A percentile compares a stretch with the other conserved stretches of the same genome.
phyloP scores from a whole-genome alignment of 2,329 filamentous ascomycete genomes.

The Fusarium irregulare region DNA sequence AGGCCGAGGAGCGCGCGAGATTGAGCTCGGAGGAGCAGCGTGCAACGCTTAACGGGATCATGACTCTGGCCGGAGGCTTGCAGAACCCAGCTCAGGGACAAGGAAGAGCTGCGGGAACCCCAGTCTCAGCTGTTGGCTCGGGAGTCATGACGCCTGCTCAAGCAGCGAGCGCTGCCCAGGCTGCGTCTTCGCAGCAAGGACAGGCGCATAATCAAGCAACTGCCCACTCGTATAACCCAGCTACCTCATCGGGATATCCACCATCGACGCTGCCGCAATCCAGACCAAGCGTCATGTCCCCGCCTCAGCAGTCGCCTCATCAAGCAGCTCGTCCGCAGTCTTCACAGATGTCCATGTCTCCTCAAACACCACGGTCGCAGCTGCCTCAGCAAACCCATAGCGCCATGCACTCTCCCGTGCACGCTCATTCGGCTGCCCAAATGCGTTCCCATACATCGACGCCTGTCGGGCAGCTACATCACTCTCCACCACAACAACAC shows the following conservation, averaged over 20 bases:
- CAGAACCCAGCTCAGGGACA: slow-evolving; percentile 56
- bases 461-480: slow-evolving; percentile 43
- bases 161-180: slow-evolving; percentile 47
- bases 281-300: slow-evolving; percentile 42
- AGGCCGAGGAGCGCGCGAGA: slow-evolving; percentile 72
- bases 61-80: slow-evolving; percentile 65
- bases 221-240: slow-evolving; percentile 29
- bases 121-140: slow-evolving; percentile 43
- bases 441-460: slow-evolving; percentile 44
- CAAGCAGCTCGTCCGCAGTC: slow-evolving; percentile 41
- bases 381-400: slow-evolving; percentile 34
- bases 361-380: slow-evolving; percentile 45
- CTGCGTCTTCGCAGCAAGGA: slow-evolving; percentile 39
- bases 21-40: slow-evolving; percentile 69
- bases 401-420: slow-evolving; percentile 41
- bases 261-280: slow-evolving; percentile 46
- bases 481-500: slow-evolving; percentile 41
- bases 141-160: slow-evolving; percentile 52
- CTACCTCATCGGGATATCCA: slow-evolving; percentile 43
- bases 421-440: slow-evolving; percentile 37
- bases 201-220: slow-evolving; percentile 31
- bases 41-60: slow-evolving; percentile 69
- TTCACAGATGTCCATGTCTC: slow-evolving; percentile 47
- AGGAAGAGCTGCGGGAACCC: slow-evolving; percentile 40
- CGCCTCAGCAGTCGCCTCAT: slow-evolving; percentile 47